These are phyloP conservation scores for Blastomyces percursus DNA, from an alignment of 2,329 filamentous ascomycete genomes.

Conservation along the genomic window DNA sequence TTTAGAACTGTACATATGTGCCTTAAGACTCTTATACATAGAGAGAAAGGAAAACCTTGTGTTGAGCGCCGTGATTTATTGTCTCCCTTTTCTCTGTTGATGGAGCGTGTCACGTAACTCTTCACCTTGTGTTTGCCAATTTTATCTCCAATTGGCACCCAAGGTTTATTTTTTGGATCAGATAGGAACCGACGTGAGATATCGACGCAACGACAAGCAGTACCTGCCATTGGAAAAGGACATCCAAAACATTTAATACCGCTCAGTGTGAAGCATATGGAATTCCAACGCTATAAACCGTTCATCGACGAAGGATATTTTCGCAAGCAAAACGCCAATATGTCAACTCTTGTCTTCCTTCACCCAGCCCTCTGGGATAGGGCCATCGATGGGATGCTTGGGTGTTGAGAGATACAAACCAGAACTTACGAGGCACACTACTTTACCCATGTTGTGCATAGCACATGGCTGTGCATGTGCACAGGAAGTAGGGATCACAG, in stretches of 20 bases:
- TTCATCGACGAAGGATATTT: neutral
- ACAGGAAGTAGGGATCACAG: neutral
- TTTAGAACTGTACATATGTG: neutral
- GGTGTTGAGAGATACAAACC: neutral
- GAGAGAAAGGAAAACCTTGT: neutral
- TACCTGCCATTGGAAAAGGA: neutral
- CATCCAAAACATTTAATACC: neutral
- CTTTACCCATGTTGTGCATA: neutral
- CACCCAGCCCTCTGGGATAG: neutral
- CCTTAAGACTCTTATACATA: neutral
- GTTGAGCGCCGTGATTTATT: neutral
- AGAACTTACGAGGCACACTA: neutral
- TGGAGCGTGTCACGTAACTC: neutral
- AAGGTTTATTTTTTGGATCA: neutral
- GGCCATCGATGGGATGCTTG: neutral
- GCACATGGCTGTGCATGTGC: neutral
- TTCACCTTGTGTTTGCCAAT: neutral
- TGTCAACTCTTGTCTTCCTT: neutral
- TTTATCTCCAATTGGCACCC: neutral
- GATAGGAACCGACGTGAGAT: neutral
- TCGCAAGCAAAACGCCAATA: neutral
- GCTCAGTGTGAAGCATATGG: neutral
- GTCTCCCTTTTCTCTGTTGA: too few species aligned
- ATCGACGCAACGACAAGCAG: neutral
- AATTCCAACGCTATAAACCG: neutral